Evolutionary conservation across 208 protist species (phyloP).

Genomic region (Acanthamoeba healyi): DNA sequence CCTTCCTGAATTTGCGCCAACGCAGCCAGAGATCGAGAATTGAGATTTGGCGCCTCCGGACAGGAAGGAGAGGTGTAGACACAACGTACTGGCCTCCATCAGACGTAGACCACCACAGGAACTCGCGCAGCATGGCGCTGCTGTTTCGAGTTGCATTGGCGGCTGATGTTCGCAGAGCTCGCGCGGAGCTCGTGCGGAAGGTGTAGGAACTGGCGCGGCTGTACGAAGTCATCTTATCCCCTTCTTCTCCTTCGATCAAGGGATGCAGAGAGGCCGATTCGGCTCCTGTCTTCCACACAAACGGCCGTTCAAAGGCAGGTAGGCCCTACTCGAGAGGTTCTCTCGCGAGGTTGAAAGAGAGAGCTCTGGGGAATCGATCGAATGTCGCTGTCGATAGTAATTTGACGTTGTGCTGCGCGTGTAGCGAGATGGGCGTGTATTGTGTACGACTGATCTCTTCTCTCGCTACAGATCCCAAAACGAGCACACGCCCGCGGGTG

Average conservation of each 20-base stretch:
- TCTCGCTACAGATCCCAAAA: too few relatives aligned
- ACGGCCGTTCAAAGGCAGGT: too few relatives aligned
- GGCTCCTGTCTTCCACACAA: too few relatives aligned
- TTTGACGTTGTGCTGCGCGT: background rate
- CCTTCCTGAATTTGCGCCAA: background rate
- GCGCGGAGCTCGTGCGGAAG: background rate
- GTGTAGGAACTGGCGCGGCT: conserved; percentile 41
- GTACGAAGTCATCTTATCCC: conserved; percentile 38
- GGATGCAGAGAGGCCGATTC: background rate
- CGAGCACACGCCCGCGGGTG: too few relatives aligned
- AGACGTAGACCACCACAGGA: conserved; percentile 10
- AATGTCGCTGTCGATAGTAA: too few relatives aligned
- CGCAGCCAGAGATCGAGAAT: too few relatives aligned
- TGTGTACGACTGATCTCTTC: background rate
- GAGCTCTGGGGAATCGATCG: too few relatives aligned
- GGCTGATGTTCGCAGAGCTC: background rate
- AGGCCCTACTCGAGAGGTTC: too few relatives aligned
- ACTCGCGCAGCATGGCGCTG: conserved; percentile 12
- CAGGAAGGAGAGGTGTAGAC: background rate
- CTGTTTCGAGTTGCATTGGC: background rate
- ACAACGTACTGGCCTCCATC: conserved; percentile 21
- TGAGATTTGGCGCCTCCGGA: background rate
- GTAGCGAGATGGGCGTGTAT: background rate
- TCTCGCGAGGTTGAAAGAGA: too few relatives aligned
- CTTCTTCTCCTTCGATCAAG: background rate